These are phyloP conservation scores for Coemansia sp. DNA, from an alignment of 192 early-diverging fungal species.

Conservation along the genomic window DNA sequence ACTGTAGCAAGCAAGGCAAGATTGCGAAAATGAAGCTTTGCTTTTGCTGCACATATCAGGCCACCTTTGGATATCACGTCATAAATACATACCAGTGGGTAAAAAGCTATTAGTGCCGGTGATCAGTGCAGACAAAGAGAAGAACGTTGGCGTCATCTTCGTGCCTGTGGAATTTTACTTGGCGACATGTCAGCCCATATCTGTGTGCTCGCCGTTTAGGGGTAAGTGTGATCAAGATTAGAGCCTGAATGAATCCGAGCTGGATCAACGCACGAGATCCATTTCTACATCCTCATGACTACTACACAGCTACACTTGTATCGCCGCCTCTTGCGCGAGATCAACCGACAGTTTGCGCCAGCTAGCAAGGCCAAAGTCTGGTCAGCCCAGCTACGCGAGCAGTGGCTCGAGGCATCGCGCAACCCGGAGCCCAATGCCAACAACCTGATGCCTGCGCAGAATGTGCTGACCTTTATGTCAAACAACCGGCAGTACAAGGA, in stretches of 20 bases:
- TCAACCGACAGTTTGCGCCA: slow-evolving; percentile 33
- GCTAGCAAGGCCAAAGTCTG: slow-evolving; percentile 27
- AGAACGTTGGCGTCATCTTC: background rate
- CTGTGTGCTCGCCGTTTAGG: background rate
- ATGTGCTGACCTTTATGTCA: slow-evolving; percentile 26
- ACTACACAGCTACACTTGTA: slow-evolving; percentile 22
- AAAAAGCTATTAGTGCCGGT: background rate
- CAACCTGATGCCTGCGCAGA: slow-evolving; percentile 8
- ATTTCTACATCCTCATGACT: background rate
- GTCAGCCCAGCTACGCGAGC: slow-evolving; percentile 33
- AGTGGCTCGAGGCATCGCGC: slow-evolving; percentile 27
- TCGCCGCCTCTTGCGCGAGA: slow-evolving; percentile 44
- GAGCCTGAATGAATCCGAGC: background rate
- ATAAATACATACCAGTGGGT: background rate
- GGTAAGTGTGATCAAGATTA: background rate
- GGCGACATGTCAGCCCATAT: background rate
- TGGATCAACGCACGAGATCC: background rate
- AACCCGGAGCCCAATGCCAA: background rate
- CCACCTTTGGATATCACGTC: background rate
- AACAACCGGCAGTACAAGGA: slow-evolving; percentile 35
- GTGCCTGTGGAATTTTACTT: background rate
- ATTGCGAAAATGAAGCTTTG: background rate
- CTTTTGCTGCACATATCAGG: background rate
- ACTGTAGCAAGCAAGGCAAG: background rate
- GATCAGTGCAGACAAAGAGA: background rate